These are phyloP conservation scores for Pseudogymnoascus sp. DNA, from an alignment of 2,329 filamentous ascomycete species.

Conservation along the genomic window DNA sequence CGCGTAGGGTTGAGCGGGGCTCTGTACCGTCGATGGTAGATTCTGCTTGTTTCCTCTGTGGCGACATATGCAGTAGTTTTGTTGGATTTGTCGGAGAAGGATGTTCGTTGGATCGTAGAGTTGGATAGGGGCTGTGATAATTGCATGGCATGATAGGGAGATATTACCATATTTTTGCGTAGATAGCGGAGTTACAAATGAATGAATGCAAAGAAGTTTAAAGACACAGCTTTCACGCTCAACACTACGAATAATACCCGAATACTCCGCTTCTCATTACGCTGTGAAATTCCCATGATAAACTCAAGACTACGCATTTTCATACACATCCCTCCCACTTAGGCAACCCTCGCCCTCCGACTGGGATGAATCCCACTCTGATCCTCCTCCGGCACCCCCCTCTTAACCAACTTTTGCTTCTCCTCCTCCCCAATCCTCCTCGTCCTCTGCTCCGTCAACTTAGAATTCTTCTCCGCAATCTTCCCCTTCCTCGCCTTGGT, in stretches of 20 bases:
- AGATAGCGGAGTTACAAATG: background rate
- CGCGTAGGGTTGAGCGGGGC: background rate
- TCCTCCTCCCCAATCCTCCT: constrained; percentile 24
- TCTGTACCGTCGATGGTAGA: background rate
- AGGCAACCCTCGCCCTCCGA: constrained; percentile 10
- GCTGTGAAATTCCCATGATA: background rate
- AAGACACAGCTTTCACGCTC: background rate
- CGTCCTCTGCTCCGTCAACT: constrained; percentile 63
- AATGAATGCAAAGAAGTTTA: background rate
- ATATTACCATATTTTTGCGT: background rate
- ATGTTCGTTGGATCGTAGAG: background rate
- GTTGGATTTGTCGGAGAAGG: background rate
- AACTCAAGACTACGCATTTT: background rate
- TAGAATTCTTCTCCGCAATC: constrained; percentile 78
- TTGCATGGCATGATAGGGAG: background rate
- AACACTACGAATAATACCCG: background rate
- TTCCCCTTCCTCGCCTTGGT: constrained; percentile 64
- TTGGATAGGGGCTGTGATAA: background rate
- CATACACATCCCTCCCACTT: background rate
- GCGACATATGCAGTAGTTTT: background rate
- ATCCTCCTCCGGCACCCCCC: constrained; percentile 10
- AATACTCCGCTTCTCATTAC: background rate
- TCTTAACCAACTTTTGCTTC: constrained; percentile 24
- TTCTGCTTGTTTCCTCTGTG: background rate
- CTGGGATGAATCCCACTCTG: constrained; percentile 11